Evolutionary conservation across 116 monocot species (phyloP).

Genomic region (Phalaenopsis hybrid): DNA sequence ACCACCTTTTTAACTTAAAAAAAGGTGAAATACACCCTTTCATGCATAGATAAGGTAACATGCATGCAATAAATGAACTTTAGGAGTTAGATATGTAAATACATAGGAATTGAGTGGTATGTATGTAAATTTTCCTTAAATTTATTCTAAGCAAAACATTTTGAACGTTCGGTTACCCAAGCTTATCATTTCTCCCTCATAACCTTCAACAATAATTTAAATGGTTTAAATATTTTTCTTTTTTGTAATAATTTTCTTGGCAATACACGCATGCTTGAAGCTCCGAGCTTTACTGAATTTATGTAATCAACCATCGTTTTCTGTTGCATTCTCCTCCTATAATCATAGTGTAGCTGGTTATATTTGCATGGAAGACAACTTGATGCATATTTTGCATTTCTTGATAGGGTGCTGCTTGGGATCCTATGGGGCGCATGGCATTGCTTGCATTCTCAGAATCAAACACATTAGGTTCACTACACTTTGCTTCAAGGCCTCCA

Average conservation of each 20-base stretch:
- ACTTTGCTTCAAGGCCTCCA: slow-evolving; percentile 83
- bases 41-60: no score
- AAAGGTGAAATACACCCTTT: no score
- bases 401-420: slow-evolving; percentile 84
- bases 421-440: slow-evolving; percentile 83
- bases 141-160: background rate
- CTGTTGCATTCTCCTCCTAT: background rate
- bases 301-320: background rate
- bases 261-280: background rate
- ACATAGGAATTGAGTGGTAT: no score
- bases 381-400: slow-evolving; percentile 2
- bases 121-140: no score
- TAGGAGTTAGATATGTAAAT: no score
- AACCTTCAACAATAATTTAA: background rate
- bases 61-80: no score
- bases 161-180: background rate
- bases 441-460: slow-evolving; percentile 85
- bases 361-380: background rate
- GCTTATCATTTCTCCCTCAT: background rate
- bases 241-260: background rate
- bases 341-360: background rate
- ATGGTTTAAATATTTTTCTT: background rate
- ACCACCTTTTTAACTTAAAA: no score
- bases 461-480: slow-evolving; percentile 67
- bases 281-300: background rate